phyloP scores from a whole-genome alignment of 768 basidiomycete genomes.

The Mycena vitilis region DNA sequence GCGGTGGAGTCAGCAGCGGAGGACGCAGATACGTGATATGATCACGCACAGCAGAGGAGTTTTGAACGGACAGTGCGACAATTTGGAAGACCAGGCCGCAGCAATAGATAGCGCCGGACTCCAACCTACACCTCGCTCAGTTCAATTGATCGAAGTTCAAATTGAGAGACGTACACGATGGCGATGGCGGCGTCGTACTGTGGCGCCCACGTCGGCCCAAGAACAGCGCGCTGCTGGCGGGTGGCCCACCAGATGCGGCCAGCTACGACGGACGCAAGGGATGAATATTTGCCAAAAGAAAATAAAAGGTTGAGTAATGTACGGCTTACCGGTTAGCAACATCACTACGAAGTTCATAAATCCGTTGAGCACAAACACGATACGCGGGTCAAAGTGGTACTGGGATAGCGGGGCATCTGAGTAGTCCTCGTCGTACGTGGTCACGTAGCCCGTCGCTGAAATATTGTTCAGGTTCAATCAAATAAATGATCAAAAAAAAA shows the following conservation, averaged over 20 bases:
- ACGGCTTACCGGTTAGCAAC: conserved; percentile 20
- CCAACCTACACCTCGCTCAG: neutral
- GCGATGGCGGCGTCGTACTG: conserved; percentile 26
- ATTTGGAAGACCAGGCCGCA: conserved; percentile 25
- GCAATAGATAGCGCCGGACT: conserved; percentile 32
- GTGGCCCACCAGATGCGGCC: conserved; percentile 31
- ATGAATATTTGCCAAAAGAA: neutral
- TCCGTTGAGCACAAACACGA: conserved; percentile 23
- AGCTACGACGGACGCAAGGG: neutral
- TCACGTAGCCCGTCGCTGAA: conserved; percentile 26
- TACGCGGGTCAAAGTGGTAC: conserved; percentile 21
- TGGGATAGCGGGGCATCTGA: neutral
- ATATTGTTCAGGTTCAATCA: too few relatives aligned
- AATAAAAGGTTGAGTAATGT: neutral
- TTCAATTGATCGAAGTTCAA: neutral
- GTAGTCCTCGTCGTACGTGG: conserved; percentile 31
- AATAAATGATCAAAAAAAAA: neutral
- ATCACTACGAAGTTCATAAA: conserved; percentile 24
- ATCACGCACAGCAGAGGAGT: neutral
- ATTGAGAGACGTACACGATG: conserved; percentile 10
- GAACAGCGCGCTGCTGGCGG: conserved; percentile 7
- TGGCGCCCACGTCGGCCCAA: conserved; percentile 6
- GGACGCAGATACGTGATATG: neutral
- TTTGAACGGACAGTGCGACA: conserved; percentile 13
- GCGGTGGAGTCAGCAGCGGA: neutral